A percentile compares a stretch with the other conserved stretches of the same genome.
Evolutionary conservation across 176 grass and related monocot genomes (phyloP).

Genomic region (Phoenix roebelenii): DNA sequence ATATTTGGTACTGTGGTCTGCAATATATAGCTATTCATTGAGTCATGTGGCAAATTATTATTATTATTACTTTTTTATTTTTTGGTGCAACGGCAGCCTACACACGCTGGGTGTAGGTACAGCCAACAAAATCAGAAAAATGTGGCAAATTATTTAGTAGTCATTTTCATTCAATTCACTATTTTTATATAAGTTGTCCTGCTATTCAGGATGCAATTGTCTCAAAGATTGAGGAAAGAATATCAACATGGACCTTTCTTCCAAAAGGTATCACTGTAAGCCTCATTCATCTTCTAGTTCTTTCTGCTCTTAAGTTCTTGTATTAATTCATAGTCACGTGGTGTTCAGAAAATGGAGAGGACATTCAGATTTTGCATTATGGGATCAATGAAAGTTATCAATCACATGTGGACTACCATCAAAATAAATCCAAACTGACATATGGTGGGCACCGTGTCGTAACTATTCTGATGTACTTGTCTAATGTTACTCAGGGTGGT

Average conservation of each 20-base stretch:
- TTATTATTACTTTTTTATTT: too few relatives aligned
- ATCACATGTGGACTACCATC: constrained; percentile 30
- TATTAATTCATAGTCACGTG: neutral
- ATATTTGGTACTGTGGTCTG: too few relatives aligned
- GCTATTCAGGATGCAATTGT: constrained; percentile 47
- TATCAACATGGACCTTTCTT: constrained; percentile 86
- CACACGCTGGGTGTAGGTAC: too few relatives aligned
- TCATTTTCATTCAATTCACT: too few relatives aligned
- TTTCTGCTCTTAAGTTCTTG: neutral
- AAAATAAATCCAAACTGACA: constrained; percentile 25
- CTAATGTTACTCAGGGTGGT: constrained; percentile 51
- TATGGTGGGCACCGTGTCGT: constrained; percentile 24
- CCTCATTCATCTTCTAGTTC: neutral
- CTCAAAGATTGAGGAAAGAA: constrained; percentile 71
- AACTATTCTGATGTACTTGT: constrained; percentile 68
- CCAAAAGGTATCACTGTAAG: constrained; percentile 48
- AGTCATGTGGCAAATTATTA: too few relatives aligned
- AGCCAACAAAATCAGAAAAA: too few relatives aligned
- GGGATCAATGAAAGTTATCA: constrained; percentile 36
- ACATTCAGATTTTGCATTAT: constrained; percentile 41
- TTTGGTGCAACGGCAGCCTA: too few relatives aligned
- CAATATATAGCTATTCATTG: too few relatives aligned
- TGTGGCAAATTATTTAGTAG: too few relatives aligned
- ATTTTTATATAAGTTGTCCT: neutral
- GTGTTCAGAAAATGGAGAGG: constrained; percentile 52